phyloP scores from a whole-genome alignment of 768 basidiomycete genomes.

The Holtermannia corniformis region DNA sequence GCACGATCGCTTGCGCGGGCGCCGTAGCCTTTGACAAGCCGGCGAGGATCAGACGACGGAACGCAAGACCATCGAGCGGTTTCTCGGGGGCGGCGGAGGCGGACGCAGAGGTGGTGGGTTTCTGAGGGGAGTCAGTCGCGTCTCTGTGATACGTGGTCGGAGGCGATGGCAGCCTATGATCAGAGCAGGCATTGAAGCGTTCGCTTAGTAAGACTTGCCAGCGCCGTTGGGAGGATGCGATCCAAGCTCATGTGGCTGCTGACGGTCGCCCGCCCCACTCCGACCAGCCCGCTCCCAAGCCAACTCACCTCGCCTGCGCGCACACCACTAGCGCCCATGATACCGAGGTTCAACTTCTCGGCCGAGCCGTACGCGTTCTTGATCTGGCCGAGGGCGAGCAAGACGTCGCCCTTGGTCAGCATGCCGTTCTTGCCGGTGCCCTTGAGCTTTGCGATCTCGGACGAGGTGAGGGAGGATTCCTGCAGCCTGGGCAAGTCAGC shows the following conservation, averaged over 20 bases:
- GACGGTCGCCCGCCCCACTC: neutral
- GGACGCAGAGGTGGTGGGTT: slow-evolving; percentile 1
- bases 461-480: slow-evolving; percentile 29
- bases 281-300: neutral
- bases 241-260: neutral
- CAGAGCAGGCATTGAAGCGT: too few species aligned
- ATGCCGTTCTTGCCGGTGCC: slow-evolving; percentile 87
- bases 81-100: slow-evolving; percentile 20
- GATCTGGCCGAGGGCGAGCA: slow-evolving; percentile 75
- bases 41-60: slow-evolving; percentile 31
- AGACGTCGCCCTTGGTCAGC: slow-evolving; percentile 92
- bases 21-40: slow-evolving; percentile 33
- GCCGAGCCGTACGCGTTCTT: slow-evolving; percentile 36
- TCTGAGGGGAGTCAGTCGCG: too few species aligned
- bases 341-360: slow-evolving; percentile 30
- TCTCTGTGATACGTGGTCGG: too few species aligned
- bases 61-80: slow-evolving; percentile 26
- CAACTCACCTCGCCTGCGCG: slow-evolving; percentile 27
- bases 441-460: slow-evolving; percentile 53
- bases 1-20: slow-evolving; percentile 19
- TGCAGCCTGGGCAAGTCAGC: slow-evolving; percentile 27
- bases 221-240: too few species aligned
- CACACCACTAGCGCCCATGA: slow-evolving; percentile 31
- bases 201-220: too few species aligned
- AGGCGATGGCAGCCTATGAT: too few species aligned